Conservation (phyloP, 257 asterid species). For the Petunia axillaris region DNA sequence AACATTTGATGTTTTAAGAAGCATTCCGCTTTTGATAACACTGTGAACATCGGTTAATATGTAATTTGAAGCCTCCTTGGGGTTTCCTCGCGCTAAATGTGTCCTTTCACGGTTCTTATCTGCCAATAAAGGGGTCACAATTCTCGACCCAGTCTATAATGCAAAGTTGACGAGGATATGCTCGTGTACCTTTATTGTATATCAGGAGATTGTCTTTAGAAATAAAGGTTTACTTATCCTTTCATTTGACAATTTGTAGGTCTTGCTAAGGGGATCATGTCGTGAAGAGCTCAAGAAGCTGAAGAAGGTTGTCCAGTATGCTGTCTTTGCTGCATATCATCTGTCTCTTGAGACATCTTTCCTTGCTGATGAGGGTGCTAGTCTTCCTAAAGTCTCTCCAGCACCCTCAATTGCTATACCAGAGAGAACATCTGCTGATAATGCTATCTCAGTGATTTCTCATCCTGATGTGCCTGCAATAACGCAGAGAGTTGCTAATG, state of each 20-base stretch:
- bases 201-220: not conserved
- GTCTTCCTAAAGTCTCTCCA: constrained; percentile 57
- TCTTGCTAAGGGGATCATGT: constrained; percentile 76
- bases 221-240: constrained; percentile 22
- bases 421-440: constrained; percentile 44
- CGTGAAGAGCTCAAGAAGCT: constrained; percentile 83
- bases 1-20: not conserved
- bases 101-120: not conserved
- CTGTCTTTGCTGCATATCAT: constrained; percentile 96
- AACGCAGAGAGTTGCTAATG: constrained; percentile 34
- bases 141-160: not conserved
- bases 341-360: constrained; percentile 85
- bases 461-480: constrained; percentile 32
- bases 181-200: constrained; percentile 9
- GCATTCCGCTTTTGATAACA: not conserved
- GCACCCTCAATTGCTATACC: constrained; percentile 37
- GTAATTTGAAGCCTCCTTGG: constrained; percentile 6
- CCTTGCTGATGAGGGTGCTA: constrained; percentile 96
- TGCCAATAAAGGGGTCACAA: not conserved
- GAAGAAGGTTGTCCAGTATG: constrained; percentile 75
- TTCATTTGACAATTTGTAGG: constrained; percentile 48
- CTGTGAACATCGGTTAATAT: not conserved
- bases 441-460: constrained; percentile 37
- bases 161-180: not conserved
- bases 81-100: not conserved